phyloP scores from a whole-genome alignment of 2,329 filamentous ascomycete genomes.

The Claviceps pusilla region DNA sequence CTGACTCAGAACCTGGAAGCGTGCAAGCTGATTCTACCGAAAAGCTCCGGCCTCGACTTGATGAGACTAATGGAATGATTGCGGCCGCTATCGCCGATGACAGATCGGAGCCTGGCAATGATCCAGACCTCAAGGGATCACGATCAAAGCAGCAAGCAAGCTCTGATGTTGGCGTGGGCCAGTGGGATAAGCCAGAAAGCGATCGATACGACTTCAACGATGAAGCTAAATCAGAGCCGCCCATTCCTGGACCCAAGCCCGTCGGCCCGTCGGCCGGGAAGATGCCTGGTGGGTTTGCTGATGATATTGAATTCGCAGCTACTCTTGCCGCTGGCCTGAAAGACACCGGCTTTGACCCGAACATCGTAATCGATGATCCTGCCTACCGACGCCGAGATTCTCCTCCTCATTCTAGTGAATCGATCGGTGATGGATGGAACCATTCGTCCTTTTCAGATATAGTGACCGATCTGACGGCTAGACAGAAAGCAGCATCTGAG shows the following conservation, averaged over 20 bases:
- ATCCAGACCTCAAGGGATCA: conserved; percentile 14
- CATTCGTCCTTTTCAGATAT: conserved; percentile 34
- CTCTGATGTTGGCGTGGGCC: conserved; percentile 4
- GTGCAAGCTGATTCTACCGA: conserved; percentile 15
- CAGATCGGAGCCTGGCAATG: conserved; percentile 21
- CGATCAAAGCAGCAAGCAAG: conserved; percentile 3
- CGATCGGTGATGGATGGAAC: conserved; percentile 27
- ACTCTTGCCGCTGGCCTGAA: conserved; percentile 53
- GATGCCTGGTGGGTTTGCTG: conserved; percentile 50
- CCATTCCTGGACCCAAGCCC: conserved; percentile 43
- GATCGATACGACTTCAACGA: conserved; percentile 17
- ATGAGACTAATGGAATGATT: conserved; percentile 30
- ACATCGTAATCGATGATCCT: conserved; percentile 54
- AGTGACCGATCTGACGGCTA: conserved; percentile 23
- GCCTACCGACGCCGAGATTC: conserved; percentile 48
- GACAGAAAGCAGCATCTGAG: conserved; percentile 13
- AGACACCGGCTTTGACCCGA: conserved; percentile 55
- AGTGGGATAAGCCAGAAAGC: conserved; percentile 9
- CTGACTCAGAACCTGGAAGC: conserved; percentile 13
- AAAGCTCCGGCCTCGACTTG: conserved; percentile 20
- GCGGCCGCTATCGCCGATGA: conserved; percentile 33
- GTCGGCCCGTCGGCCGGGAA: conserved; percentile 29
- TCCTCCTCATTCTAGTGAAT: conserved; percentile 43
- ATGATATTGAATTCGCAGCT: conserved; percentile 56
- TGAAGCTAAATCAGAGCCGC: conserved; percentile 29